Conservation (phyloP, 495 filamentous ascomycete species). For the Penicillium diatomitis region DNA sequence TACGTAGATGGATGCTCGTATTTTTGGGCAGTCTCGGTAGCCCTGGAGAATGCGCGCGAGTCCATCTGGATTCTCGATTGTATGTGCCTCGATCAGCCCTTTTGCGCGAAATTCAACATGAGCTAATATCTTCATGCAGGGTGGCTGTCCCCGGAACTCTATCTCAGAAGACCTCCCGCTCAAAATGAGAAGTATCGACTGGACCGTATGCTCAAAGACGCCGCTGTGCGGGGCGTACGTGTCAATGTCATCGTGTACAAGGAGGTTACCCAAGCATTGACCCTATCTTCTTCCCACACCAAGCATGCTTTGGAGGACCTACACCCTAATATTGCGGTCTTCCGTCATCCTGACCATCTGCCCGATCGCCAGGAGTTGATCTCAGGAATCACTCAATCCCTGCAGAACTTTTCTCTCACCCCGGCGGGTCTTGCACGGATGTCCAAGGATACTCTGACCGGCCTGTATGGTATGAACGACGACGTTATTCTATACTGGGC, state of each 20-base stretch:
- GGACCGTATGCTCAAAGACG: constrained; percentile 79
- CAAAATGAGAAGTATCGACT: constrained; percentile 78
- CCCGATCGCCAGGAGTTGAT: constrained; percentile 55
- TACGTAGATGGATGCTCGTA: constrained; percentile 90
- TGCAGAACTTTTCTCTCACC: constrained; percentile 44
- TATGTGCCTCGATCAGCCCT: neutral
- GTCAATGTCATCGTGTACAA: constrained; percentile 94
- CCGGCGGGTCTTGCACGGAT: constrained; percentile 46
- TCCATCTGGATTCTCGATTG: constrained; percentile 83
- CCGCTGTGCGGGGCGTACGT: constrained; percentile 78
- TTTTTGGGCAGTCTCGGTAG: constrained; percentile 80
- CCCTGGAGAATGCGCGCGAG: constrained; percentile 73
- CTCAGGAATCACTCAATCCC: constrained; percentile 38
- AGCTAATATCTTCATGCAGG: constrained; percentile 21
- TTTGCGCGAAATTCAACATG: neutral
- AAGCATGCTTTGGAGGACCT: constrained; percentile 71
- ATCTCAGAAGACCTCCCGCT: constrained; percentile 76
- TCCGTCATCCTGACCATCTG: constrained; percentile 85
- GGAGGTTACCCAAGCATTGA: constrained; percentile 76
- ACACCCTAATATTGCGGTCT: constrained; percentile 83
- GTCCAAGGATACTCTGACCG: constrained; percentile 57
- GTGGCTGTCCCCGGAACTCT: constrained; percentile 88
- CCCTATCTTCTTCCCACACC: constrained; percentile 75
- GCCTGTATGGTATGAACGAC: constrained; percentile 71
- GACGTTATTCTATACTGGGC: constrained; percentile 89